Conservation (phyloP, 805 yeast species). For the Candida ortonii region DNA sequence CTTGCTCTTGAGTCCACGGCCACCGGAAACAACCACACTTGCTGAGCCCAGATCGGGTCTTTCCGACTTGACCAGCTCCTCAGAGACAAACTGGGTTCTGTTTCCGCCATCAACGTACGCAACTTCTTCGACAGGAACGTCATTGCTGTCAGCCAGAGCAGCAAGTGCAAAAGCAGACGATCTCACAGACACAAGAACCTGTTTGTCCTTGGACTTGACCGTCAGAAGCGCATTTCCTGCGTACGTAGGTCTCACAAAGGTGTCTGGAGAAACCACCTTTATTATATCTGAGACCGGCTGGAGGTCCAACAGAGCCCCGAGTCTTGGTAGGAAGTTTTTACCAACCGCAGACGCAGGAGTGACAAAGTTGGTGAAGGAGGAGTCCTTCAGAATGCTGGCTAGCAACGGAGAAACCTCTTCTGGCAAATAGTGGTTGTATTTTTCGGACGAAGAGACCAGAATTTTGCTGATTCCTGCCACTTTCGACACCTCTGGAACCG, state of each 20-base stretch:
- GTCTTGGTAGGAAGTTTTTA: constrained; percentile 80
- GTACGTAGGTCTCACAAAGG: constrained; percentile 89
- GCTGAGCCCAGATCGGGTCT: constrained; percentile 93
- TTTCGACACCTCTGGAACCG: constrained; percentile 49
- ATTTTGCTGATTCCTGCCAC: constrained; percentile 54
- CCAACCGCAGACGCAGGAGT: constrained; percentile 86
- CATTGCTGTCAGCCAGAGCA: constrained; percentile 30
- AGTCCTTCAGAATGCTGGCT: constrained; percentile 43
- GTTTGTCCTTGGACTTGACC: constrained; percentile 64
- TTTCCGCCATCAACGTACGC: constrained; percentile 36
- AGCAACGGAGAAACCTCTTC: constrained; percentile 76
- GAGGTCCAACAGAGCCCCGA: constrained; percentile 77
- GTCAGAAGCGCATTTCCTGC: constrained; percentile 94
- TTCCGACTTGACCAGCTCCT: constrained; percentile 69
- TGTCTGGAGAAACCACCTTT: constrained; percentile 59
- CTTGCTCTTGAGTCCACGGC: constrained; percentile 88
- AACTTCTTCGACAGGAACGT: constrained; percentile 48
- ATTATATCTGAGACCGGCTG: constrained; percentile 87
- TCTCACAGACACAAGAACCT: constrained; percentile 74
- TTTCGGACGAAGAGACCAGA: constrained; percentile 53
- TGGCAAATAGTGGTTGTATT: constrained; percentile 70
- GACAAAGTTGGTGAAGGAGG: constrained; percentile 64
- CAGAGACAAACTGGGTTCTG: constrained; percentile 66
- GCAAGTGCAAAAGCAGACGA: constrained; percentile 70
- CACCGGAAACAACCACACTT: constrained; percentile 80